These are phyloP conservation scores for Mediolabrus comicus DNA, from an alignment of 108 stramenopile genomes.

Conservation along the genomic window DNA sequence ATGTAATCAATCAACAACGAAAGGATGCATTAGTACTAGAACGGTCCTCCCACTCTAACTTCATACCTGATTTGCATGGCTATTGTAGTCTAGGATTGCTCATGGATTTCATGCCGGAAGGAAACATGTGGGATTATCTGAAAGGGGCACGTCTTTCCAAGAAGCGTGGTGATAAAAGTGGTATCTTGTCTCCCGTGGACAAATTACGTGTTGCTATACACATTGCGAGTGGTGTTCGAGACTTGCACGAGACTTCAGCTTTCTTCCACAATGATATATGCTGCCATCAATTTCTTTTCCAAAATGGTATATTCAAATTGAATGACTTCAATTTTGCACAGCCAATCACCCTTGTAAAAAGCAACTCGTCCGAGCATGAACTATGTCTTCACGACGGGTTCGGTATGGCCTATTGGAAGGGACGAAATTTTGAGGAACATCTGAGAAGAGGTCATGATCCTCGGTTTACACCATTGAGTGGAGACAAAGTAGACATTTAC, in stretches of 20 bases:
- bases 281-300: slow-evolving; percentile 51
- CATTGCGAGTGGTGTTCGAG: slow-evolving; percentile 52
- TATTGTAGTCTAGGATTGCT: slow-evolving; percentile 40
- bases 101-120: slow-evolving; percentile 52
- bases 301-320: slow-evolving; percentile 34
- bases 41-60: slow-evolving; percentile 14
- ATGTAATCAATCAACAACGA: slow-evolving; percentile 29
- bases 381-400: slow-evolving; percentile 11
- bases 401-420: slow-evolving; percentile 44
- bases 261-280: slow-evolving; percentile 55
- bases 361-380: background rate
- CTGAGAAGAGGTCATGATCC: background rate
- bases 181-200: slow-evolving; percentile 13
- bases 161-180: background rate
- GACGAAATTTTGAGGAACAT: slow-evolving; percentile 38
- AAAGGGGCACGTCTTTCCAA: slow-evolving; percentile 32
- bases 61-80: slow-evolving; percentile 39
- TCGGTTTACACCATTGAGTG: background rate
- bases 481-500: slow-evolving; percentile 37
- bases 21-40: slow-evolving; percentile 43
- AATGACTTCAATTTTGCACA: slow-evolving; percentile 30
- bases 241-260: slow-evolving; percentile 49
- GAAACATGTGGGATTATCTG: slow-evolving; percentile 45
- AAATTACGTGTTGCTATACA: slow-evolving; percentile 26
- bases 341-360: slow-evolving; percentile 34